Conservation (phyloP, 1,284 basidiomycete genomes). For the Puccinia sorghi region DNA sequence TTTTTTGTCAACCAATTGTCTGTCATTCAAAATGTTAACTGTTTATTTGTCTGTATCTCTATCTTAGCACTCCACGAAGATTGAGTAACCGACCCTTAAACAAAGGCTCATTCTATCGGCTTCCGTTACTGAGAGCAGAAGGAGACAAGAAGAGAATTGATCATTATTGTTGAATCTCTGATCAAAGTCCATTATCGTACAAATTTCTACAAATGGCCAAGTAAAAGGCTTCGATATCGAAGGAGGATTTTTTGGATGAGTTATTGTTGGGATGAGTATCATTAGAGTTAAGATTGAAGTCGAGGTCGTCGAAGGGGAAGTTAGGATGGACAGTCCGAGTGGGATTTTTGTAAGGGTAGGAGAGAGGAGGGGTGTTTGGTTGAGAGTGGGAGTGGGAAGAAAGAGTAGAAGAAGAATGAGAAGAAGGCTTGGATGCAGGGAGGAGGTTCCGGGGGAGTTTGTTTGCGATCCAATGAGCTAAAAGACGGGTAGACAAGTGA, state of each 20-base stretch:
- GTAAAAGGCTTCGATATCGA: constrained; percentile 38
- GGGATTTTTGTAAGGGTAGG: background rate
- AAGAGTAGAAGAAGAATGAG: too few relatives aligned
- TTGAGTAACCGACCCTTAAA: too few relatives aligned
- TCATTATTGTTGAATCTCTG: constrained; percentile 4
- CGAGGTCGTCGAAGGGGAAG: constrained; percentile 38
- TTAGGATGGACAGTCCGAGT: constrained; percentile 18
- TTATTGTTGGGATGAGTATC: background rate
- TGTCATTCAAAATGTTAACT: too few relatives aligned
- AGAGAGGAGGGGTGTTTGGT: background rate
- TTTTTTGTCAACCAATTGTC: too few relatives aligned
- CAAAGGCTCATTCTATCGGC: too few relatives aligned
- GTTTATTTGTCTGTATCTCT: too few relatives aligned
- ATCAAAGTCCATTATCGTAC: constrained; percentile 46
- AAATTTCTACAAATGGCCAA: constrained; percentile 35
- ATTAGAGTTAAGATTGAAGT: background rate
- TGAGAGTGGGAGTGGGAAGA: background rate
- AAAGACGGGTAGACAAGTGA: background rate
- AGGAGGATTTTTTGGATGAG: background rate
- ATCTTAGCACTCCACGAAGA: too few relatives aligned
- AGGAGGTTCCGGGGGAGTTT: constrained; percentile 18
- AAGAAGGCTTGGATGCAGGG: background rate
- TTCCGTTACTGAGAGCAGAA: too few relatives aligned
- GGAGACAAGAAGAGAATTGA: too few relatives aligned
- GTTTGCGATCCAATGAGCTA: constrained; percentile 37